Evolutionary conservation across 2,329 filamentous ascomycete genomes (phyloP).

Genomic region (Blastomyces percursus): DNA sequence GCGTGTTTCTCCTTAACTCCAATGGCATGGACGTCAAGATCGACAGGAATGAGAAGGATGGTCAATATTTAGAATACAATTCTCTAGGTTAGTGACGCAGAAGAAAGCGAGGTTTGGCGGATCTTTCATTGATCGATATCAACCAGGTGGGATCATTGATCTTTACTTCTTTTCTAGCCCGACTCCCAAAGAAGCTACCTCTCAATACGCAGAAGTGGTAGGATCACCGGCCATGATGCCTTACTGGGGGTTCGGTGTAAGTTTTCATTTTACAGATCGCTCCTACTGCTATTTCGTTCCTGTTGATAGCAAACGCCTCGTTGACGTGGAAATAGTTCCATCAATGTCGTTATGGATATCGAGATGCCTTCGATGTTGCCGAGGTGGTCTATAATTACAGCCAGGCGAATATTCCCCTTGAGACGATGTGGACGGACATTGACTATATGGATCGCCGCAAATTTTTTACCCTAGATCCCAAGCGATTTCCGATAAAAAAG

Average conservation of each 20-base stretch:
- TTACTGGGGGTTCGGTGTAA: conserved; percentile 49
- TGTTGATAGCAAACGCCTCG: not conserved
- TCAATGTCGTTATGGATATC: conserved; percentile 51
- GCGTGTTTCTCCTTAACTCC: conserved; percentile 54
- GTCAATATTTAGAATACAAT: conserved; percentile 64
- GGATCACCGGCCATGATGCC: conserved; percentile 46
- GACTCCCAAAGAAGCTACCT: conserved; percentile 41
- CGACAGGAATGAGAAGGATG: conserved; percentile 46
- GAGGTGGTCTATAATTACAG: conserved; percentile 27
- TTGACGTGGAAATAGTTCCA: conserved; percentile 27
- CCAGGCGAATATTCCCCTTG: conserved; percentile 23
- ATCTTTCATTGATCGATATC: not conserved
- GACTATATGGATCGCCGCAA: conserved; percentile 22
- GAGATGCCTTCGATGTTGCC: conserved; percentile 27
- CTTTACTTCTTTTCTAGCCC: conserved; percentile 51
- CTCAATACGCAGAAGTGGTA: conserved; percentile 45
- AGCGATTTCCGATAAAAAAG: conserved; percentile 47
- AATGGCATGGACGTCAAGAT: conserved; percentile 63
- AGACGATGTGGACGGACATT: conserved; percentile 28
- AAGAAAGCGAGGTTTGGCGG: not conserved
- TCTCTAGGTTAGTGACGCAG: conserved; percentile 33
- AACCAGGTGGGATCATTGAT: conserved; percentile 55
- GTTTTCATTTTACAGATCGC: not conserved
- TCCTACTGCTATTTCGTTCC: not conserved
- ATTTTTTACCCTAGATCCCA: conserved; percentile 30